Percentiles rank a stretch among this genome's conserved stretches.
Conservation (phyloP, 768 basidiomycete species). For the Podaxis rugospora region DNA sequence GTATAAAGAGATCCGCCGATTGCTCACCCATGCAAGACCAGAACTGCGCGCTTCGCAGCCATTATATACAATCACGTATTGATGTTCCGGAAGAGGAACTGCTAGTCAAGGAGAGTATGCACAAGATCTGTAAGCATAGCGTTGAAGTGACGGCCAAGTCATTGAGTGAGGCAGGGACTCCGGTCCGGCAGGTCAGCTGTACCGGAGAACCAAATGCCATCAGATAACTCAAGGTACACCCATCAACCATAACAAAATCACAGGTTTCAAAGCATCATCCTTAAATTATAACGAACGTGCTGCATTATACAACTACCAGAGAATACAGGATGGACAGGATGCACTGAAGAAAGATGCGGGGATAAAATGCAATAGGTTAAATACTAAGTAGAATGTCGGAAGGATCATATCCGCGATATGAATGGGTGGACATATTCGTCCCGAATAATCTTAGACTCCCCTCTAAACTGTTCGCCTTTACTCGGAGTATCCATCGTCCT, state of each 20-base stretch:
- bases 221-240: neutral
- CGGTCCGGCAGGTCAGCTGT: neutral
- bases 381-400: neutral
- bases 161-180: neutral
- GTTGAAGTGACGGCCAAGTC: neutral
- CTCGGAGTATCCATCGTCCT: constrained; percentile 68
- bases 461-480: constrained; percentile 11
- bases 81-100: neutral
- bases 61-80: constrained; percentile 10
- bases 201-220: neutral
- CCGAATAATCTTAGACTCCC: neutral
- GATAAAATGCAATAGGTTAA: neutral
- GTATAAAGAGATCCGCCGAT: neutral
- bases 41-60: constrained; percentile 25
- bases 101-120: neutral
- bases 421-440: neutral
- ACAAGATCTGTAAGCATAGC: neutral
- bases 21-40: constrained; percentile 40
- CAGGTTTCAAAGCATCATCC: neutral
- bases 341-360: neutral
- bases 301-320: neutral
- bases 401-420: neutral
- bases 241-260: neutral
- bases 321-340: neutral
- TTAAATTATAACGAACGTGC: neutral